Conservation (phyloP, 495 filamentous ascomycete species). For the Trichoderma gamsii region DNA sequence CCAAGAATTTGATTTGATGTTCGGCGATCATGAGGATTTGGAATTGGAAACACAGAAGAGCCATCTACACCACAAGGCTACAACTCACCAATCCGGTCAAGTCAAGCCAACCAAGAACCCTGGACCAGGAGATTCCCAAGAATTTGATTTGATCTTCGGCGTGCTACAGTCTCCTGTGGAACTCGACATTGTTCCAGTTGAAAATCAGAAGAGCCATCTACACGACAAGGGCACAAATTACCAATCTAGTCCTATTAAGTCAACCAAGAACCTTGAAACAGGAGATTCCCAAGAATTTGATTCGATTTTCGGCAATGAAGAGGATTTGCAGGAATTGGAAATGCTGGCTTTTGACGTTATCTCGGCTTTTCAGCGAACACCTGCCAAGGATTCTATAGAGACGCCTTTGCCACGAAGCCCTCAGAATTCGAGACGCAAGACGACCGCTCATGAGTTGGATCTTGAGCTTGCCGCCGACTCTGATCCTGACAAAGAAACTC, state of each 20-base stretch:
- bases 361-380: background rate
- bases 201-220: background rate
- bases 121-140: background rate
- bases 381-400: background rate
- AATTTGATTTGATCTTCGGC: background rate
- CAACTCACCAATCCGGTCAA: background rate
- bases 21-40: background rate
- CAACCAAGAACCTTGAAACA: background rate
- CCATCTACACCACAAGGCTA: background rate
- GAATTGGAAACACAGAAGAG: background rate
- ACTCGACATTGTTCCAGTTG: background rate
- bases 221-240: background rate
- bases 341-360: background rate
- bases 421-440: background rate
- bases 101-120: background rate
- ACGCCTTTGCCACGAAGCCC: background rate
- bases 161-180: background rate
- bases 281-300: background rate
- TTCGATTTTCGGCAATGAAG: background rate
- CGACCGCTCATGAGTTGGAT: background rate
- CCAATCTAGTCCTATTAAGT: background rate
- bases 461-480: background rate
- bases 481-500: background rate
- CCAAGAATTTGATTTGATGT: conserved; percentile 1
- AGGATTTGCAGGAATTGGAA: background rate